Base-by-base conservation (phyloP, 1,139 yeast genomes). In the Taphrina communis region DNA sequence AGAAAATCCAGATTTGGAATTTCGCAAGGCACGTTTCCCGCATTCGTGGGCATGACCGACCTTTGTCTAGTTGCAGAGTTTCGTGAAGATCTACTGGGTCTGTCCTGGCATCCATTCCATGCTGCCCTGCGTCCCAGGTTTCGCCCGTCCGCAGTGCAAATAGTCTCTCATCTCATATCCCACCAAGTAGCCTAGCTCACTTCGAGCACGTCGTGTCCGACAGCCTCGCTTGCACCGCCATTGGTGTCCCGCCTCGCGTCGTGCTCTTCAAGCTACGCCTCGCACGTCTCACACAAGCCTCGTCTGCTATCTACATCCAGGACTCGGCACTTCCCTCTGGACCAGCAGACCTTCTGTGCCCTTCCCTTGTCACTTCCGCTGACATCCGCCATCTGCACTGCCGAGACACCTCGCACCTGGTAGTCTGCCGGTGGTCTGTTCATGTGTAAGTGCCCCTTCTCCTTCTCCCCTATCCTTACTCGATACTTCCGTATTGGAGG, bases 381-480 rank as follows among this genome's bases (percentile, higher is more conserved):
- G 53, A 50, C 53, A 21, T 21, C 53, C 53, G 53, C 53, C 53
- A 21, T 50, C 48, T 50, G 53, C 36, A 50, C 53, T n/a, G 53
- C 53, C 53, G 53, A 50, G 53, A 50, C n/a, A 19, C 12, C 36
- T 50, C 12, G 2, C 48, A 31, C n/a, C 12, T n/a, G 53, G 53
- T 50, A 50, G 36, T 25, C 53, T 50, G n/a, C 21, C 53, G 36
- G 53, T 50, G 36, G 36, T n/a, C 53, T 50, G 53, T 25, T n/a
- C 21, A 50, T 50, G 53, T 50, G 53, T 50, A 50, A 21, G 53
- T 50, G n/a, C 53, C 53, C 21, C 11, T 25, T 19, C 53, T 21
- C 53, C 6, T 21, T 1, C 9, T 25, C 31, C 31, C 31, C 31
- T 25, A 25, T 25, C 31, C 31, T 25, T 25, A 4, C 31, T 25